Evolutionary conservation across 2,329 filamentous ascomycete genomes (phyloP), one percentile per base, ranked within the genome.

Genomic region (Apiospora marii): DNA sequence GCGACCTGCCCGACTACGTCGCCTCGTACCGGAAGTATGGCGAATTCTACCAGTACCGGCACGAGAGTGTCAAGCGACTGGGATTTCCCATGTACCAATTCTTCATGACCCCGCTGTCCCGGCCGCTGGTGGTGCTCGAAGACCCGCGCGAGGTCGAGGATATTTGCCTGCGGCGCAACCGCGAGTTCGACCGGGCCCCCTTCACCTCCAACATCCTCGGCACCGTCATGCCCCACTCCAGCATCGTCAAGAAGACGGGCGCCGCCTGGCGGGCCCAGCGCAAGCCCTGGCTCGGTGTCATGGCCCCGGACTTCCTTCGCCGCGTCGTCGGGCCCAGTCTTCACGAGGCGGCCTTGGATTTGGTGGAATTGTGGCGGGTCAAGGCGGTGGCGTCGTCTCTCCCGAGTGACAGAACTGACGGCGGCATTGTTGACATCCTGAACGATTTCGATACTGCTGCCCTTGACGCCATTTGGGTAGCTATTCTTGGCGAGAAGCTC

Each of bases 271-370:
- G 70, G n/a, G 64, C 70, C 3, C 74, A 76, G 70, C 67, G 70
- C 22, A 74, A 73, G 64, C 67, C 51, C 1, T 75, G 74, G 75
- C 46, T 72, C 16, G 74, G 75, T 27, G 67, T 73, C 19, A 76
- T 77, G 74, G 49, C 73, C 14, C 73, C 75, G 2, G 75, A 75
- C 44, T 77, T 76, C 61, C 71, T 77, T 4, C 53, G 72, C 3
- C 49, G 72, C 2, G 74, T 74, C 3, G 72, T 75, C 19, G 70
- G 72, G 0, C 71, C 67, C 8, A 30, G 30, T n/a, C 24, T 34
- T 6, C 19, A 34, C 41, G 24, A 34, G 24, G n/a, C 41, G 2
- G n/a, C 67, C 13, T 8, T 16, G 13, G 41, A 34, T 16, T 13
- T 68, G 67, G 41, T 46, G 41, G 67, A 46, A 6, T 7, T 68